A percentile compares a stretch with the other conserved stretches of the same genome.
Conservation (phyloP, 495 filamentous ascomycete genomes). For the Oidiodendron maius region DNA sequence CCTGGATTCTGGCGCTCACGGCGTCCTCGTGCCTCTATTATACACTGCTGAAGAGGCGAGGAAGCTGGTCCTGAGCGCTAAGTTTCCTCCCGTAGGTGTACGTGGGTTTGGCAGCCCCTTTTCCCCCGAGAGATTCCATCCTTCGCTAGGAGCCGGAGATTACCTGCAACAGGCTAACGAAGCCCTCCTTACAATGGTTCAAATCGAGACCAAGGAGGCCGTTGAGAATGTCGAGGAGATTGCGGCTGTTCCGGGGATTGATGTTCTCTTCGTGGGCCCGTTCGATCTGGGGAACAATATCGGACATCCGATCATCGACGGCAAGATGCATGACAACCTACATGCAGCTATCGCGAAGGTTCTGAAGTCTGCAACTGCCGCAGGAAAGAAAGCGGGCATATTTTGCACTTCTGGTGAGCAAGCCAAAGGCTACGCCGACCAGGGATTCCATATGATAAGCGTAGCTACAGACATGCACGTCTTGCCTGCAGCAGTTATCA, state of each 20-base stretch:
- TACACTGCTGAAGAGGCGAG: constrained; percentile 58
- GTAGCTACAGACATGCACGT: constrained; percentile 55
- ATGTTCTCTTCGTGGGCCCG: constrained; percentile 74
- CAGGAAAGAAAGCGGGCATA: constrained; percentile 73
- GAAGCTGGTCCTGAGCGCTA: constrained; percentile 51
- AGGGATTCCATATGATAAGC: constrained; percentile 75
- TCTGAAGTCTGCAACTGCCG: constrained; percentile 51
- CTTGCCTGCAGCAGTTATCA: constrained; percentile 38
- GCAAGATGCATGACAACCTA: constrained; percentile 57
- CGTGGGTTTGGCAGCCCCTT: constrained; percentile 66
- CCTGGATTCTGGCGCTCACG: constrained; percentile 63
- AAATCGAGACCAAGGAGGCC: constrained; percentile 76
- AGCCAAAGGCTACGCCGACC: constrained; percentile 53
- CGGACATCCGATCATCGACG: constrained; percentile 59
- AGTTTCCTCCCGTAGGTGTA: constrained; percentile 59
- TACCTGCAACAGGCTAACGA: constrained; percentile 75
- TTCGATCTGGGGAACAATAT: constrained; percentile 75
- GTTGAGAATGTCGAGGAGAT: constrained; percentile 67
- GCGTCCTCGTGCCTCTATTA: constrained; percentile 60
- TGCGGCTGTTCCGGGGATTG: constrained; percentile 61
- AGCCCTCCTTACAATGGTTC: constrained; percentile 64
- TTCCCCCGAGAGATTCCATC: constrained; percentile 55
- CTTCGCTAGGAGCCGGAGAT: constrained; percentile 45
- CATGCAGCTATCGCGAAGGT: constrained; percentile 62
- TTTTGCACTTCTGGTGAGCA: constrained; percentile 66